A percentile compares a stretch with the other conserved stretches of the same genome.
phyloP scores from a whole-genome alignment of 805 yeast genomes.

The Hanseniaspora singularis region DNA sequence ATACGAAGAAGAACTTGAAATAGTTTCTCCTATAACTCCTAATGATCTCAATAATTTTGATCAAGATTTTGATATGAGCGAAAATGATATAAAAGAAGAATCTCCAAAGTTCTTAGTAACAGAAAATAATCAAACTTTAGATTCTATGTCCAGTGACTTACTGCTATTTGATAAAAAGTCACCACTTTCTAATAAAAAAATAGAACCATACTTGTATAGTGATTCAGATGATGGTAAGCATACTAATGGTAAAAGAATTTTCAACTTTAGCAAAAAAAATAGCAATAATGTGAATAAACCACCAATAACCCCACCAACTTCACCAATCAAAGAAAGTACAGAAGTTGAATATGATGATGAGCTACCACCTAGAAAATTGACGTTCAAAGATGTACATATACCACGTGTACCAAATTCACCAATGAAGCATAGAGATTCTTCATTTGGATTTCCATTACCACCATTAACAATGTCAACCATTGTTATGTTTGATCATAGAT shows the following conservation, averaged over 20 bases:
- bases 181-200: not conserved
- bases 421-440: conserved; percentile 56
- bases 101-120: no score
- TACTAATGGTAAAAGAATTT: not conserved
- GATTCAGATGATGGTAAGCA: not conserved
- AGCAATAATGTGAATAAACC: not conserved
- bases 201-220: not conserved
- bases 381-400: conserved; percentile 29
- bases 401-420: conserved; percentile 43
- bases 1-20: no score
- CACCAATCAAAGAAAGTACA: not conserved
- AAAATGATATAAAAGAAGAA: not conserved
- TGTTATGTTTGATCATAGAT: conserved; percentile 71
- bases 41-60: no score
- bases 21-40: no score
- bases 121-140: no score
- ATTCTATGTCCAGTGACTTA: no score
- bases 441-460: conserved; percentile 79
- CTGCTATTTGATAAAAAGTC: not conserved
- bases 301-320: not conserved
- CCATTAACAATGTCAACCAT: conserved; percentile 66
- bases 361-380: conserved; percentile 28
- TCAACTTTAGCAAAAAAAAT: no score
- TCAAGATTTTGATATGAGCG: conserved; percentile 16
- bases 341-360: not conserved